Evolutionary conservation across 139 green algal species (phyloP).

Genomic region (Prasinococcaceae sp.): DNA sequence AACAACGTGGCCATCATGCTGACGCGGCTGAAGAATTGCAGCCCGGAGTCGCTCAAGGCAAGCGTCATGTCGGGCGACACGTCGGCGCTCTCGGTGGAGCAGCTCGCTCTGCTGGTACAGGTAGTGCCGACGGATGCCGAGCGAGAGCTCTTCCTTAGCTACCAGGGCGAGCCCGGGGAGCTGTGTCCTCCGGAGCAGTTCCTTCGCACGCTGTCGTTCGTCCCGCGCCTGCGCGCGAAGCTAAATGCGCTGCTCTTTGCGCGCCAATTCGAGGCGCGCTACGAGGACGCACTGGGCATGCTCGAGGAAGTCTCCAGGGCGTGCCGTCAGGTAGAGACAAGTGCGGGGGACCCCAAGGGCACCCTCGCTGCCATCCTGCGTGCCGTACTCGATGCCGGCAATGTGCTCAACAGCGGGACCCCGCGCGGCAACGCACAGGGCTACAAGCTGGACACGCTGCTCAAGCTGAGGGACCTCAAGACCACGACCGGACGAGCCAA

Average conservation of each 20-base stretch:
- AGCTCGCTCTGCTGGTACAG: conserved; percentile 35
- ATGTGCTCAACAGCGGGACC: conserved; percentile 31
- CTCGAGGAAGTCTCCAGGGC: conserved; percentile 19
- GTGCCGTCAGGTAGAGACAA: conserved; percentile 2
- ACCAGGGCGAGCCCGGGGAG: conserved; percentile 11
- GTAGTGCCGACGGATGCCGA: conserved; percentile 30
- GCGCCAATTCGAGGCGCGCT: conserved; percentile 22
- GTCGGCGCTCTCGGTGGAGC: conserved; percentile 26
- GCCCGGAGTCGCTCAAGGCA: neutral
- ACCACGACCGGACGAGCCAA: too few relatives aligned
- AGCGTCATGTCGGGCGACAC: conserved; percentile 3
- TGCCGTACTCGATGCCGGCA: conserved; percentile 24
- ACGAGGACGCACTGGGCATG: conserved; percentile 9
- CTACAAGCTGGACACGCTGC: conserved; percentile 18
- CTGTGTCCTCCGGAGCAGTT: conserved; percentile 44
- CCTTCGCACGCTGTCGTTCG: conserved; percentile 27
- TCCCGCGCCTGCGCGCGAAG: conserved; percentile 40
- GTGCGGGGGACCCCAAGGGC: conserved; percentile 22
- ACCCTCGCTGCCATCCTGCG: conserved; percentile 4
- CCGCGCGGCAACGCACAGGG: conserved; percentile 20
- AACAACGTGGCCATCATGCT: conserved; percentile 70
- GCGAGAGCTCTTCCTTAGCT: conserved; percentile 21
- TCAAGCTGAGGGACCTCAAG: conserved; percentile 34
- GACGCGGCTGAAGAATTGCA: conserved; percentile 31
- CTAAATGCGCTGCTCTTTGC: conserved; percentile 23